Conservation (phyloP, 2,329 filamentous ascomycete genomes). For the Purpureocillium lavendulum region DNA sequence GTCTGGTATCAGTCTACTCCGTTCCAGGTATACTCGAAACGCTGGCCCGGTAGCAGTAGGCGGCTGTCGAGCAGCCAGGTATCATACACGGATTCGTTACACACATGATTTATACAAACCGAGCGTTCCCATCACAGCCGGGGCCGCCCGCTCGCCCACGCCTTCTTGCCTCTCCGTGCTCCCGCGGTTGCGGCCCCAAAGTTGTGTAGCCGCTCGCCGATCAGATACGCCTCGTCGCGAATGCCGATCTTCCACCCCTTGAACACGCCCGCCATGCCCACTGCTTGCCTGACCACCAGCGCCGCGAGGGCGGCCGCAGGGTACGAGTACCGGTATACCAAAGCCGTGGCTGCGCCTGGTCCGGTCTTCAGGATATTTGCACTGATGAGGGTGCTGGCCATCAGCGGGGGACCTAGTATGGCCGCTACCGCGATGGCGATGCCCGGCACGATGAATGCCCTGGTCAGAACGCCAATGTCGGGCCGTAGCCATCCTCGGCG, state of each 20-base stretch:
- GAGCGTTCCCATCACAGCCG: neutral
- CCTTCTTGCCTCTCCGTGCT: constrained; percentile 22
- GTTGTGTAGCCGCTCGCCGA: constrained; percentile 91
- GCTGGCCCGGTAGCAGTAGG: too few relatives aligned
- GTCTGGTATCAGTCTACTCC: too few relatives aligned
- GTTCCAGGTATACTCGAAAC: neutral
- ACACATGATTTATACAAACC: neutral
- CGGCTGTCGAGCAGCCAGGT: neutral
- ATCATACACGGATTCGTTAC: neutral
- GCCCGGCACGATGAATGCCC: constrained; percentile 77
- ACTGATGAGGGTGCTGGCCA: constrained; percentile 35
- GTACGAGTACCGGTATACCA: constrained; percentile 57
- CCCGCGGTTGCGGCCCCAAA: constrained; percentile 52
- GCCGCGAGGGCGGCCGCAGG: constrained; percentile 51
- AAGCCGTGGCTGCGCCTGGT: constrained; percentile 18
- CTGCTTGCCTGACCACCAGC: constrained; percentile 29
- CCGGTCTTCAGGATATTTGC: constrained; percentile 8
- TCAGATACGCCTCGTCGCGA: constrained; percentile 89
- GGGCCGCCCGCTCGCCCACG: constrained; percentile 24
- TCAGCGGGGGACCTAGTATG: constrained; percentile 53
- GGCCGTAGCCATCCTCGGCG: constrained; percentile 71
- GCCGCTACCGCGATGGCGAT: constrained; percentile 52
- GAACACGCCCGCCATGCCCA: constrained; percentile 53
- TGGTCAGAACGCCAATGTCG: constrained; percentile 69
- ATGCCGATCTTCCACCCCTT: constrained; percentile 73